These are phyloP conservation scores for Acaromyces ingoldii DNA, from an alignment of 1,284 basidiomycete genomes.

Conservation along the genomic window DNA sequence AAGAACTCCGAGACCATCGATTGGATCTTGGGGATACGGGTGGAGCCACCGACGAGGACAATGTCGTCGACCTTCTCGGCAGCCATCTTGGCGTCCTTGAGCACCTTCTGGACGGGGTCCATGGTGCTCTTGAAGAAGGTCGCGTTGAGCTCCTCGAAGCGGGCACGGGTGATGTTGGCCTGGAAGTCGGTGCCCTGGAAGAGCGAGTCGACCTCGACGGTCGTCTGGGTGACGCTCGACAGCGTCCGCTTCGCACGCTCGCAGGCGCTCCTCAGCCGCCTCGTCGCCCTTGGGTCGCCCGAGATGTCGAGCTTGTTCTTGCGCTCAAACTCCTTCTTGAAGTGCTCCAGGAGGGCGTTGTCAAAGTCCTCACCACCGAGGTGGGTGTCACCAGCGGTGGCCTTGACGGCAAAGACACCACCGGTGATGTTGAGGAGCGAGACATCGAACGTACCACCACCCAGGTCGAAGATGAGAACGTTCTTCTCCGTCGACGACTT, in stretches of 20 bases:
- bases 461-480: slow-evolving; percentile 98
- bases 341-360: slow-evolving; percentile 88
- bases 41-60: slow-evolving; percentile 98
- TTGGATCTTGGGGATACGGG: slow-evolving; percentile 99
- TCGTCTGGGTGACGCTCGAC: slow-evolving; percentile 95
- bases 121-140: slow-evolving; percentile 90
- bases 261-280: slow-evolving; percentile 91
- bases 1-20: slow-evolving; percentile 97
- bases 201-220: slow-evolving; percentile 97
- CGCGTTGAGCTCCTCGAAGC: slow-evolving; percentile 99
- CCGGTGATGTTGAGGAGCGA: slow-evolving; percentile 63
- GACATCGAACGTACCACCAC: slow-evolving; percentile 77
- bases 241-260: slow-evolving; percentile 99
- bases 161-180: slow-evolving; percentile 63
- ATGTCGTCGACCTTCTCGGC: slow-evolving; percentile 98
- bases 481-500: slow-evolving; percentile 67
- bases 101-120: slow-evolving; percentile 96
- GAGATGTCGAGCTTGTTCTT: slow-evolving; percentile 82
- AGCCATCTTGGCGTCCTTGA: slow-evolving; percentile 97
- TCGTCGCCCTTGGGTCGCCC: slow-evolving; percentile 87
- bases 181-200: slow-evolving; percentile 67
- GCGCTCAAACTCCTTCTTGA: slow-evolving; percentile 67
- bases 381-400: slow-evolving; percentile 59
- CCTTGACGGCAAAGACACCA: slow-evolving; percentile 65
- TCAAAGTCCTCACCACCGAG: slow-evolving; percentile 91